Percentiles rank a stretch among this genome's conserved stretches.
Evolutionary conservation across 805 yeast genomes (phyloP).

Genomic region (Candida patagonica): DNA sequence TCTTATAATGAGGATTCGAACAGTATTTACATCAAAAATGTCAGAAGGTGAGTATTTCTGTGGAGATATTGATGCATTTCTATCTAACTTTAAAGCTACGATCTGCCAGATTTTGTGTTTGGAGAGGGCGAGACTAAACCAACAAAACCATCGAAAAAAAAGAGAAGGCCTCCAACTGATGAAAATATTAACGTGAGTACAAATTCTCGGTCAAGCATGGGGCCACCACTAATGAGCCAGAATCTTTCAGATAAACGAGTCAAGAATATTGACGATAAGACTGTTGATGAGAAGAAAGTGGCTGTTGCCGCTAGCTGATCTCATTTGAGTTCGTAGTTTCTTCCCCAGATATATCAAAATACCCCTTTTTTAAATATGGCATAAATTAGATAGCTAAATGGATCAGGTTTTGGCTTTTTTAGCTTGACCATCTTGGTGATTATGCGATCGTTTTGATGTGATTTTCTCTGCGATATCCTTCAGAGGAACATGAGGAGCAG

Average conservation of each 20-base stretch:
- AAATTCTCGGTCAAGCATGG: neutral
- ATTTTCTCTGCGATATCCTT: neutral
- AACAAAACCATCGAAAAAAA: constrained; percentile 43
- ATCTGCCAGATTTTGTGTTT: constrained; percentile 78
- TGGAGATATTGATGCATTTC: neutral
- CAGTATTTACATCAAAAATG: constrained; percentile 59
- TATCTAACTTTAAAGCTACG: constrained; percentile 33
- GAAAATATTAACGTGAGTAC: neutral
- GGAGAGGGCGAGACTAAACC: constrained; percentile 75
- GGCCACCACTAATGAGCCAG: neutral
- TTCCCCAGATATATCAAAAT: neutral
- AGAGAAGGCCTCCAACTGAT: constrained; percentile 22
- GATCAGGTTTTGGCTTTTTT: no score
- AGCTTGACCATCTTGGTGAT: neutral
- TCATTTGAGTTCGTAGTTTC: neutral
- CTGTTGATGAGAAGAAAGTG: neutral
- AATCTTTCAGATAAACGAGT: constrained; percentile 2
- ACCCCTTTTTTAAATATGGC: neutral
- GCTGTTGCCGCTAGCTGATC: neutral
- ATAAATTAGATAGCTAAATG: no score
- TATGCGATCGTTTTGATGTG: neutral
- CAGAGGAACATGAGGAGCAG: neutral
- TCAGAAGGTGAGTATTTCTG: constrained; percentile 40
- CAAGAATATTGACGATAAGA: neutral
- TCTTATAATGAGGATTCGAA: constrained; percentile 53